Conservation (phyloP, 2,329 filamentous ascomycete genomes). For the Colletotrichum sp. region DNA sequence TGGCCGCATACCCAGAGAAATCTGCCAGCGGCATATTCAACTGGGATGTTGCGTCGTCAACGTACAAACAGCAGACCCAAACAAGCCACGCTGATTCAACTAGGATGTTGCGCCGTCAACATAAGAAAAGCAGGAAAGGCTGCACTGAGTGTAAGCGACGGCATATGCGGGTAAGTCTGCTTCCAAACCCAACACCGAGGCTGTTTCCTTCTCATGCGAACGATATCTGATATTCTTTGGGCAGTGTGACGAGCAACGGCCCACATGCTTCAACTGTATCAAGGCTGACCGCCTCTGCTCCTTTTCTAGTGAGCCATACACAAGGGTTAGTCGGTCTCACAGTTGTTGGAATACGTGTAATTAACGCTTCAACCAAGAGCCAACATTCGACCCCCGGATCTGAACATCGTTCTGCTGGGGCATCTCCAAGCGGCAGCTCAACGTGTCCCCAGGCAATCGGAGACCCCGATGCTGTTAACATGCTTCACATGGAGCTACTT, state of each 20-base stretch:
- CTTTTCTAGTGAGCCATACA: neutral
- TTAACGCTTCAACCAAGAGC: neutral
- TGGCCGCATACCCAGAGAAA: neutral
- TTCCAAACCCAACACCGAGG: neutral
- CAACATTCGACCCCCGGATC: neutral
- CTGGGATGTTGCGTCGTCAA: neutral
- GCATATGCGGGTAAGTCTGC: neutral
- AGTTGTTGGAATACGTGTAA: neutral
- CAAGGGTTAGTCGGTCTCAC: neutral
- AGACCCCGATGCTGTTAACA: neutral
- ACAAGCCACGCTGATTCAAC: neutral
- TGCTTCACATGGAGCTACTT: neutral
- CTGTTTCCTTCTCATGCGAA: neutral
- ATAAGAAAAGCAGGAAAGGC: neutral
- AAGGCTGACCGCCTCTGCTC: neutral
- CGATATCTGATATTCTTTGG: neutral
- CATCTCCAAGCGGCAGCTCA: neutral
- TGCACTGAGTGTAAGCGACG: neutral
- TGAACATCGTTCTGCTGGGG: neutral
- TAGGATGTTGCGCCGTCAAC: neutral
- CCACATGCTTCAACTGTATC: neutral
- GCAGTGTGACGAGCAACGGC: neutral
- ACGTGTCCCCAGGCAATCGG: neutral
- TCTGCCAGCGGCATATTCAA: neutral
- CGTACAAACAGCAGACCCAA: neutral